These are phyloP conservation scores for Xylariaceae sp. DNA, from an alignment of 2,329 filamentous ascomycete species.

Conservation along the genomic window DNA sequence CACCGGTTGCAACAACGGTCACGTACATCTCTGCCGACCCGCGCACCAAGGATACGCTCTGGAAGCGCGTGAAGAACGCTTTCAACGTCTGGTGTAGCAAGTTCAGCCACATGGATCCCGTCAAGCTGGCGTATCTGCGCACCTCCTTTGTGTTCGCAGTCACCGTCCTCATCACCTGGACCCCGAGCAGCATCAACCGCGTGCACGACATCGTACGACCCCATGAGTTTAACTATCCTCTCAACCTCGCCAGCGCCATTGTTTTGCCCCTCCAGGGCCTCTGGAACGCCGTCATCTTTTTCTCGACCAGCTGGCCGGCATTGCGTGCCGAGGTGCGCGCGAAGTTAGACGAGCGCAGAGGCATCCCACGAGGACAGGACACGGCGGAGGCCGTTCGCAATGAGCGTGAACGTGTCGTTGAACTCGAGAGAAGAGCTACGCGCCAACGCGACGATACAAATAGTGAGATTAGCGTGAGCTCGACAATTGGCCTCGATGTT, in stretches of 20 bases:
- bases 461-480: slow-evolving; percentile 18
- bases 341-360: slow-evolving; percentile 18
- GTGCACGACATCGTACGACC: slow-evolving; percentile 61
- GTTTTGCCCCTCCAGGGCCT: slow-evolving; percentile 74
- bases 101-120: slow-evolving; percentile 45
- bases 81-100: slow-evolving; percentile 26
- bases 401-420: slow-evolving; percentile 27
- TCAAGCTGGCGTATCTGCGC: slow-evolving; percentile 56
- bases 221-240: slow-evolving; percentile 49
- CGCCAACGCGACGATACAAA: slow-evolving; percentile 15
- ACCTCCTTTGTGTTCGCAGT: slow-evolving; percentile 58
- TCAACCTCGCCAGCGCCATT: slow-evolving; percentile 64
- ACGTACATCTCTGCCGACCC: slow-evolving; percentile 32
- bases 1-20: slow-evolving; percentile 25
- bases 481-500: slow-evolving; percentile 7
- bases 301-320: slow-evolving; percentile 53
- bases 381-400: slow-evolving; percentile 27
- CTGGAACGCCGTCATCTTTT: slow-evolving; percentile 76
- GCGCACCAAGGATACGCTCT: slow-evolving; percentile 9
- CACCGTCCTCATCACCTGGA: slow-evolving; percentile 58
- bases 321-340: slow-evolving; percentile 34
- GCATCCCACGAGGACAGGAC: slow-evolving; percentile 27
- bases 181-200: slow-evolving; percentile 66
- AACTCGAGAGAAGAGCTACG: slow-evolving; percentile 23
- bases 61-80: slow-evolving; percentile 16